These are phyloP conservation scores for Cytospora leucostoma DNA, from an alignment of 2,329 filamentous ascomycete species.

Conservation along the genomic window DNA sequence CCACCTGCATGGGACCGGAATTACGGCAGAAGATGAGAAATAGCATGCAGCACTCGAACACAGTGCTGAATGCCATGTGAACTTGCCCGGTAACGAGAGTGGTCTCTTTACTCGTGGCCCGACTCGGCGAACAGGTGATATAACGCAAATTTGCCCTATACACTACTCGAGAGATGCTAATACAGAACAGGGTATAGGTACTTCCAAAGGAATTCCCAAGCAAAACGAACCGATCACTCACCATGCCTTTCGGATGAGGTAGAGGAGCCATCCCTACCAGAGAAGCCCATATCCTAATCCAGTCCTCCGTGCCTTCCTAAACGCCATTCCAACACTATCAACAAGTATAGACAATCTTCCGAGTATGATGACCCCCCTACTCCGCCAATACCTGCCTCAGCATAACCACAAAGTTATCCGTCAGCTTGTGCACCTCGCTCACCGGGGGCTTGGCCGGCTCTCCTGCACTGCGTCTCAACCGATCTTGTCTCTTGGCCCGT, in stretches of 20 bases:
- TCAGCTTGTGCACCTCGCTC: constrained; percentile 77
- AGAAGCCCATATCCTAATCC: background rate
- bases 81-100: too few relatives aligned
- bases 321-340: background rate
- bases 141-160: too few relatives aligned
- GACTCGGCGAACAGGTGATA: too few relatives aligned
- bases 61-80: background rate
- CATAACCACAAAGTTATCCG: constrained; percentile 79
- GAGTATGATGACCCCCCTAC: constrained; percentile 42
- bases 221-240: background rate
- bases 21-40: background rate
- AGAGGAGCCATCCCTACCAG: background rate
- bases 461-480: constrained; percentile 75
- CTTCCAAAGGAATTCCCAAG: background rate
- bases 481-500: constrained; percentile 75
- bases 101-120: too few relatives aligned
- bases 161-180: too few relatives aligned
- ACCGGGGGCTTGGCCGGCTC: constrained; percentile 81
- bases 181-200: background rate
- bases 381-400: constrained; percentile 78
- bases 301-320: background rate
- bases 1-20: background rate
- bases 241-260: background rate
- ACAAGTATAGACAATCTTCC: background rate
- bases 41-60: background rate